Evolutionary conservation across 345 rosid species (phyloP).

Genomic region (Anastatica hierochuntica): DNA sequence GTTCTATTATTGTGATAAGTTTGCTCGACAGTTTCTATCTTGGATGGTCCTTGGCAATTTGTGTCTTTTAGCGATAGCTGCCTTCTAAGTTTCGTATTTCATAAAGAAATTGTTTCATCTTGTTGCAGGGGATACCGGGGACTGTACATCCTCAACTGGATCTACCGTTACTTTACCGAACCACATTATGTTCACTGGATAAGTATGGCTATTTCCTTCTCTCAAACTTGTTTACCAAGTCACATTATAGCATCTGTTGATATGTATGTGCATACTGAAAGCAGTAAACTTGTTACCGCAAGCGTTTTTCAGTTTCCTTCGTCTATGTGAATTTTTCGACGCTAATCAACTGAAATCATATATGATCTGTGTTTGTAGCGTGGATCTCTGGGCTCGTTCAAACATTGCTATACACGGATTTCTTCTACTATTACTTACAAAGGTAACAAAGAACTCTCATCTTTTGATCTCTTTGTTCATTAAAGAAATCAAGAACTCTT

Average conservation of each 20-base stretch:
- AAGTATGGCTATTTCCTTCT: conserved; percentile 40
- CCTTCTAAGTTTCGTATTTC: not conserved
- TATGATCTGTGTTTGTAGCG: no score
- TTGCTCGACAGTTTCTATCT: no score
- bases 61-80: no score
- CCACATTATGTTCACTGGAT: conserved; percentile 61
- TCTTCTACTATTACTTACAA: conserved; percentile 68
- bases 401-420: conserved; percentile 68
- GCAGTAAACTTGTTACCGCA: no score
- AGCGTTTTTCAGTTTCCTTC: no score
- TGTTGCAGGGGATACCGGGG: conserved; percentile 57
- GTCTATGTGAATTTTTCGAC: no score
- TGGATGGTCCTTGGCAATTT: no score
- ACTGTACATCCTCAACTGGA: conserved; percentile 68
- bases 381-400: conserved; percentile 77
- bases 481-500: no score
- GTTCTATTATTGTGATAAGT: no score
- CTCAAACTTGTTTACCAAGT: not conserved
- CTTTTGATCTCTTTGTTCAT: not conserved
- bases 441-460: conserved; percentile 35
- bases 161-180: conserved; percentile 70
- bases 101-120: no score
- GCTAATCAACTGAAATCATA: no score
- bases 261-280: no score
- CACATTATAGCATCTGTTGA: not conserved